Conservation (phyloP, 2,329 filamentous ascomycete species). For the Aspergillus ibericus region DNA sequence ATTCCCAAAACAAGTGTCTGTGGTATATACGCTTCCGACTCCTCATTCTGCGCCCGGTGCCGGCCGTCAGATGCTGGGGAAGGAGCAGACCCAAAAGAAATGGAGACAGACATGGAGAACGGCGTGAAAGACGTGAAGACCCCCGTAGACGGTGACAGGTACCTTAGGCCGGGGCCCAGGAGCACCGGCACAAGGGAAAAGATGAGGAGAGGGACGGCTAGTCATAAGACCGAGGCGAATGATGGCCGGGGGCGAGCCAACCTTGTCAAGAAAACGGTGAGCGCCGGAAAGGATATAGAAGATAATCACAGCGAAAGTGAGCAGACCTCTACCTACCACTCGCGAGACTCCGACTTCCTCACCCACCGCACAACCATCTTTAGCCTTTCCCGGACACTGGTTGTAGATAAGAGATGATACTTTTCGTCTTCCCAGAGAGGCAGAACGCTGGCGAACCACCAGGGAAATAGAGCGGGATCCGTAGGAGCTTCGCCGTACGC, state of each 20-base stretch:
- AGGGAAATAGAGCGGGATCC: constrained; percentile 77
- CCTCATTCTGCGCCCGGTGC: constrained; percentile 4
- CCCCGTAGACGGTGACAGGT: constrained; percentile 24
- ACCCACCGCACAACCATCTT: constrained; percentile 85
- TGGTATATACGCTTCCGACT: constrained; percentile 27
- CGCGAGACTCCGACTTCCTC: constrained; percentile 65
- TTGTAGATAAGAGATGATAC: constrained; percentile 70
- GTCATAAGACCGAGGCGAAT: constrained; percentile 45
- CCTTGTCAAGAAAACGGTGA: constrained; percentile 23
- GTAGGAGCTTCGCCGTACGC: constrained; percentile 76
- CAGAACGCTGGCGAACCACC: constrained; percentile 84
- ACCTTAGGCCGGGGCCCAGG: constrained; percentile 24
- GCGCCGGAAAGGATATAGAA: constrained; percentile 6
- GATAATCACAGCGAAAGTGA: not conserved
- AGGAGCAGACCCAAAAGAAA: constrained; percentile 31
- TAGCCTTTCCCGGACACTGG: constrained; percentile 74
- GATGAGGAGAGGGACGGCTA: constrained; percentile 42
- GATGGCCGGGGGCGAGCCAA: constrained; percentile 33
- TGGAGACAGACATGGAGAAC: constrained; percentile 38
- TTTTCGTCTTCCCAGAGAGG: constrained; percentile 77
- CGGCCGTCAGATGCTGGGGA: constrained; percentile 6
- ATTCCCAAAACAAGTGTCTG: constrained; percentile 35
- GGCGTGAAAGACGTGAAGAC: constrained; percentile 35
- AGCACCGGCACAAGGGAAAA: constrained; percentile 31
- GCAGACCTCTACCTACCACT: constrained; percentile 60